phyloP scores from a whole-genome alignment of 306 rosid genomes.

The Cercis canadensis region DNA sequence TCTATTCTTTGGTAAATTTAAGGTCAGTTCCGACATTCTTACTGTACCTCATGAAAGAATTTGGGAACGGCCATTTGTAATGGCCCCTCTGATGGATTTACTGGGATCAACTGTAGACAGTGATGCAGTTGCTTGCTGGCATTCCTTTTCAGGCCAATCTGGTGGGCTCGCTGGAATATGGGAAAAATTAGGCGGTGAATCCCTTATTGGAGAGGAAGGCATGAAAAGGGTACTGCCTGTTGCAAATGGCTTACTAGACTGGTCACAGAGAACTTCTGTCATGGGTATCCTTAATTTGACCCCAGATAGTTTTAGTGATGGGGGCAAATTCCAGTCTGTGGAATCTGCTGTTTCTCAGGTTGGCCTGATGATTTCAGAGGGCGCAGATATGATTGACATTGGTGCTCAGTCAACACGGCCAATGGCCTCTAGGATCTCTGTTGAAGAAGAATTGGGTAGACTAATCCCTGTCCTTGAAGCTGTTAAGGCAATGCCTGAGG shows the following conservation, averaged over 20 bases:
- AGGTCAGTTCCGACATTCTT: slow-evolving; percentile 69
- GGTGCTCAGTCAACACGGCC: slow-evolving; percentile 95
- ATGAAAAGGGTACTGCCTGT: slow-evolving; percentile 81
- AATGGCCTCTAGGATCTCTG: slow-evolving; percentile 67
- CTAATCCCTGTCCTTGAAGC: slow-evolving; percentile 84
- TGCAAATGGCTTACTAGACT: slow-evolving; percentile 66
- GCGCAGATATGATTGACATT: slow-evolving; percentile 90
- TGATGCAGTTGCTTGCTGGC: slow-evolving; percentile 77
- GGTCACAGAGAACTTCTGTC: slow-evolving; percentile 70
- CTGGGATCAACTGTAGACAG: slow-evolving; percentile 67
- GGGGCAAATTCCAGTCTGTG: slow-evolving; percentile 71
- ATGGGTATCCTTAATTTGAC: slow-evolving; percentile 93
- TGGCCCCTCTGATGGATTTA: slow-evolving; percentile 90
- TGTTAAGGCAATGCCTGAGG: slow-evolving; percentile 68
- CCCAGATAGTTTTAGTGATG: slow-evolving; percentile 95
- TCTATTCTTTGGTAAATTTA: slow-evolving; percentile 78
- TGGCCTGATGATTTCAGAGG: slow-evolving; percentile 74
- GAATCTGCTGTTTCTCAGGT: slow-evolving; percentile 76
- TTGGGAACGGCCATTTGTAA: slow-evolving; percentile 94
- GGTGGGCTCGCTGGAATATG: slow-evolving; percentile 67
- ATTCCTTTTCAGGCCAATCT: slow-evolving; percentile 69
- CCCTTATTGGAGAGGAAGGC: slow-evolving; percentile 81
- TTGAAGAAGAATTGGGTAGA: slow-evolving; percentile 74
- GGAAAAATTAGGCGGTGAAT: slow-evolving; percentile 82
- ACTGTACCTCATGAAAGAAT: slow-evolving; percentile 86